Evolutionary conservation across 768 basidiomycete genomes (phyloP), one percentile per base, ranked within the genome.

Genomic region (Tulasnella sp.): DNA sequence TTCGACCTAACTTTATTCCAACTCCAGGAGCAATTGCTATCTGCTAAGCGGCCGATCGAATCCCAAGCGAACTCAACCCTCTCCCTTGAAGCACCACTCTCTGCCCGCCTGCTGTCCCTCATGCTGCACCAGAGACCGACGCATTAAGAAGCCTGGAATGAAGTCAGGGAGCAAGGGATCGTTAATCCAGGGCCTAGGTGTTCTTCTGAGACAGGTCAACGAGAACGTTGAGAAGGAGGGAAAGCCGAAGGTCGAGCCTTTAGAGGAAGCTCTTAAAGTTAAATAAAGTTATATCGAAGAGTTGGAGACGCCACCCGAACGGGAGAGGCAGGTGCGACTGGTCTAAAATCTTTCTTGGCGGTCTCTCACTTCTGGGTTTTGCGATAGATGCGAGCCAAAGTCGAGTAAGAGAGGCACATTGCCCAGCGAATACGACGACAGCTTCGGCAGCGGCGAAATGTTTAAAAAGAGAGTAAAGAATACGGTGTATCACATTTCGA

Each of bases 1-100:
- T 96, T 95, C 81, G 93, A 95, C 82, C 90, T 93, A 90, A 90
- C 93, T 0, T 92, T 93, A 2, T 94, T 35, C 39, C 77, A 95
- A 91, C 87, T 97, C 0, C 94, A 96, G 85, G 93, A 96, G 86
- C 93, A 96, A 79, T 88, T 97, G 23, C 90, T 96, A 23, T 87
- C 90, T 0, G 90, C 94, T 0, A 88, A 92, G 39, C 88, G 90
- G 26, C 89, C 95, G 80, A 84, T 97, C 46, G 92, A 95, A 61
- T 89, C 92, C 0, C 95, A 97, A 81, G 88, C 91, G 0, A 91
- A 88, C 9, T 93, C 96, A 81, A 94, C 97, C 71, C 87, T 95
- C 2, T 92, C 93, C 0, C 88, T 97, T 3, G 93, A 96, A 83
- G 90, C 89, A 0, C 89, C 93, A 0, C 87, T 97, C 5, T 87